These are phyloP conservation scores for Tephrocybe sp. DNA, from an alignment of 768 basidiomycete species.

Conservation along the genomic window DNA sequence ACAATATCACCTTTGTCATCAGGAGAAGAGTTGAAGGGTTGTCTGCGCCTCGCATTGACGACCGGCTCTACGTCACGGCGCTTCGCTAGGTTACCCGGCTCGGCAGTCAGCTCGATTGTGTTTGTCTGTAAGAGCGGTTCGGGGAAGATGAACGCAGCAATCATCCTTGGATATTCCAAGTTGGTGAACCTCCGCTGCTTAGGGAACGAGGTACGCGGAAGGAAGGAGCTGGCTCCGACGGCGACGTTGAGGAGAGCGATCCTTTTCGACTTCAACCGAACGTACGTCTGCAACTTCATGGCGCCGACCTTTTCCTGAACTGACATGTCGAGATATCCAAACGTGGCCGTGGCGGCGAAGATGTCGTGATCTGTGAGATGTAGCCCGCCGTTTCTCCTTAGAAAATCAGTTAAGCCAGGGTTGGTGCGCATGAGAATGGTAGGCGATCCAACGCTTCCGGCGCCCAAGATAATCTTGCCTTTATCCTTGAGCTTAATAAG, in stretches of 20 bases:
- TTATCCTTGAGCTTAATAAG: constrained; percentile 5
- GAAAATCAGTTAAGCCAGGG: background rate
- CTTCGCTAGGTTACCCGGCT: background rate
- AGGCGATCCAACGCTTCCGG: constrained; percentile 18
- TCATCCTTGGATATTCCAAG: constrained; percentile 2
- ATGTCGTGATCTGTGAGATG: constrained; percentile 26
- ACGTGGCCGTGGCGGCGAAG: constrained; percentile 13
- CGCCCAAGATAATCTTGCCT: constrained; percentile 13
- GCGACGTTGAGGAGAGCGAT: constrained; percentile 21
- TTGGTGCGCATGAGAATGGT: constrained; percentile 21
- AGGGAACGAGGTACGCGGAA: constrained; percentile 14
- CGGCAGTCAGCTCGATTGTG: constrained; percentile 11
- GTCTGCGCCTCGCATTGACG: constrained; percentile 5
- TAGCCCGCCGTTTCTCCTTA: constrained; percentile 6
- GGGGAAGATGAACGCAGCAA: constrained; percentile 2
- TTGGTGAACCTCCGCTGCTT: background rate
- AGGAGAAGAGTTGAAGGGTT: background rate
- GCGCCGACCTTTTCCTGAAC: constrained; percentile 14
- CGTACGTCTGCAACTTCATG: constrained; percentile 24
- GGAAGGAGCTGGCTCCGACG: constrained; percentile 23
- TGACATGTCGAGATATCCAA: constrained; percentile 13
- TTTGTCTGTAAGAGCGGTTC: constrained; percentile 11
- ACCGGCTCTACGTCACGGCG: constrained; percentile 11
- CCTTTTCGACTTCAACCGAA: background rate
- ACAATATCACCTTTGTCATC: constrained; percentile 2